Conservation (phyloP, 2,329 filamentous ascomycete genomes). For the Aspergillus fumigatus region DNA sequence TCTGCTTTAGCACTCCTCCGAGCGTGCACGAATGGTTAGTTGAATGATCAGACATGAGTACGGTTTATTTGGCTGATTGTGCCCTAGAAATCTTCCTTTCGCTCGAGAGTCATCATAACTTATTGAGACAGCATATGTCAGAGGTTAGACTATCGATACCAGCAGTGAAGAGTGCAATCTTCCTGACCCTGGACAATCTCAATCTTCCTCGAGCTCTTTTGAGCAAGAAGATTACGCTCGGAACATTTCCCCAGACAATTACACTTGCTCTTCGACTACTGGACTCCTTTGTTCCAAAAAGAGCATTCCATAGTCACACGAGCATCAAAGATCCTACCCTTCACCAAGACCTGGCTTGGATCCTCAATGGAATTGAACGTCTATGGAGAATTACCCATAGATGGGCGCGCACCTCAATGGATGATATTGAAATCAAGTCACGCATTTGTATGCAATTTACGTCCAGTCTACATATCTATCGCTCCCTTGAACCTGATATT, state of each 20-base stretch:
- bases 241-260: slow-evolving; percentile 23
- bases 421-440: slow-evolving; percentile 14
- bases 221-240: slow-evolving; percentile 21
- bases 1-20: slow-evolving; percentile 30
- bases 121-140: slow-evolving; percentile 5
- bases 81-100: slow-evolving; percentile 42
- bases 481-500: slow-evolving; percentile 15
- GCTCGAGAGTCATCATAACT: slow-evolving; percentile 32
- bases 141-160: slow-evolving; percentile 22
- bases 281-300: slow-evolving; percentile 23
- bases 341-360: slow-evolving; percentile 32
- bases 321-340: slow-evolving; percentile 19
- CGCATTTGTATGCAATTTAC: slow-evolving; percentile 26
- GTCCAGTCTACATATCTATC: slow-evolving; percentile 18
- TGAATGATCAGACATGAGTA: not conserved
- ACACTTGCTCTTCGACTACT: slow-evolving; percentile 26
- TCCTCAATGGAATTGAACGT: slow-evolving; percentile 30
- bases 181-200: slow-evolving; percentile 28
- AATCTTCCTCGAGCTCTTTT: slow-evolving; percentile 27
- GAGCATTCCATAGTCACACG: slow-evolving; percentile 4
- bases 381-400: slow-evolving; percentile 27
- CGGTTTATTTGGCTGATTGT: slow-evolving; percentile 13
- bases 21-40: slow-evolving; percentile 36
- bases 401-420: slow-evolving; percentile 22
- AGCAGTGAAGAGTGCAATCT: slow-evolving; percentile 19